phyloP scores from a whole-genome alignment of 306 rosid species.

The Acacia confusa region DNA sequence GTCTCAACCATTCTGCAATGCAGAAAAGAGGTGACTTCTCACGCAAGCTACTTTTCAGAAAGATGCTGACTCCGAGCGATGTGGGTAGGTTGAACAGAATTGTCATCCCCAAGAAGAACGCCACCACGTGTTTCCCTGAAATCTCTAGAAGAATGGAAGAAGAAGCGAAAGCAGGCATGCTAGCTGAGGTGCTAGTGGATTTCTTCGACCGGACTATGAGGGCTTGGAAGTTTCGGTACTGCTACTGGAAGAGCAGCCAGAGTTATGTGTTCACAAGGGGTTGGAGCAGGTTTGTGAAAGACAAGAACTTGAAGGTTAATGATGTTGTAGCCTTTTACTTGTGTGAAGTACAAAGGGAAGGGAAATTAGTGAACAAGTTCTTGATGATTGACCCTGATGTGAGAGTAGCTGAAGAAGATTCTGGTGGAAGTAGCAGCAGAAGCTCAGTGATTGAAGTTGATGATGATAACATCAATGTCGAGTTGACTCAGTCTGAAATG shows the following conservation, averaged over 20 bases:
- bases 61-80: conserved; percentile 50
- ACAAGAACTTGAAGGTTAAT: conserved; percentile 31
- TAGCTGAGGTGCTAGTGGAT: conserved; percentile 3
- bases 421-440: background rate
- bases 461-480: background rate
- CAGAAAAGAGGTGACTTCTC: conserved; percentile 14
- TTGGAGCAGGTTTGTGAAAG: conserved; percentile 45
- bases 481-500: background rate
- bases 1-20: background rate
- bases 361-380: background rate
- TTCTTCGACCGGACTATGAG: conserved; percentile 40
- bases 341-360: conserved; percentile 19
- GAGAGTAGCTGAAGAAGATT: background rate
- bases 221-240: conserved; percentile 41
- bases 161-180: background rate
- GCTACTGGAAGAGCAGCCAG: conserved; percentile 52
- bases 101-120: conserved; percentile 40
- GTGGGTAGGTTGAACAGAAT: conserved; percentile 47
- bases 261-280: conserved; percentile 47
- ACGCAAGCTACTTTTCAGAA: conserved; percentile 35
- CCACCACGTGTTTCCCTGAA: conserved; percentile 30
- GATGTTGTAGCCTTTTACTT: conserved; percentile 39
- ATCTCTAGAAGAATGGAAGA: conserved; percentile 9
- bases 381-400: conserved; percentile 27
- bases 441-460: conserved; percentile 5